These are phyloP conservation scores for Penicillium cinerascens DNA, from an alignment of 495 filamentous ascomycete species.

Conservation along the genomic window DNA sequence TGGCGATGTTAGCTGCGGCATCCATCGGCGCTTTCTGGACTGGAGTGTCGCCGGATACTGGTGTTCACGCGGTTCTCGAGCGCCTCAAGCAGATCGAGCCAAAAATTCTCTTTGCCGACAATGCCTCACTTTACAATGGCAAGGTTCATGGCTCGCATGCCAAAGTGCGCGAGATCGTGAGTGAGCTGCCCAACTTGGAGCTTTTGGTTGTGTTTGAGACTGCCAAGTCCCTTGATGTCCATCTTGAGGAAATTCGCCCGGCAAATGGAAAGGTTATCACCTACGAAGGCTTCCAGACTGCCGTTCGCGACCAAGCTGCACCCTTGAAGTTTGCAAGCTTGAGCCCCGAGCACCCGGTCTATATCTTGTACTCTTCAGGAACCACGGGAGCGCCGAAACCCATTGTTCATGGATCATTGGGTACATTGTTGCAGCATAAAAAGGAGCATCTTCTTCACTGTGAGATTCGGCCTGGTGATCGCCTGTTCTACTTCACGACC, in stretches of 20 bases:
- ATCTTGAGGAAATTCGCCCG: slow-evolving; percentile 45
- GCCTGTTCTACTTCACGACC: slow-evolving; percentile 84
- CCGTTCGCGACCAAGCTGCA: slow-evolving; percentile 38
- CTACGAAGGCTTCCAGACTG: slow-evolving; percentile 50
- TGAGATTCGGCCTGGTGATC: slow-evolving; percentile 61
- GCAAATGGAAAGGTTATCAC: slow-evolving; percentile 47
- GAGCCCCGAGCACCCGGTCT: slow-evolving; percentile 77
- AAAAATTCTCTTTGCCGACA: slow-evolving; percentile 77
- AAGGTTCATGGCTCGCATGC: slow-evolving; percentile 67
- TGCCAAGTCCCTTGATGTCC: slow-evolving; percentile 45
- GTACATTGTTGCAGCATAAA: slow-evolving; percentile 88
- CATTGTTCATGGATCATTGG: slow-evolving; percentile 84
- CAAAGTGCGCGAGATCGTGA: slow-evolving; percentile 71
- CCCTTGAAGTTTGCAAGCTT: slow-evolving; percentile 68
- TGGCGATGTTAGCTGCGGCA: slow-evolving; percentile 80
- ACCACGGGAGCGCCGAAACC: slow-evolving; percentile 91
- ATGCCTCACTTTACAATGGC: slow-evolving; percentile 83
- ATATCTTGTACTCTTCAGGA: slow-evolving; percentile 82
- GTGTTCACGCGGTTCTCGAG: slow-evolving; percentile 76
- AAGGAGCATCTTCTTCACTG: slow-evolving; percentile 88
- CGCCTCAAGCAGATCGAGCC: slow-evolving; percentile 79
- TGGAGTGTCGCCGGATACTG: slow-evolving; percentile 79
- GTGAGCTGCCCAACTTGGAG: slow-evolving; percentile 58
- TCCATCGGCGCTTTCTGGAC: slow-evolving; percentile 89
- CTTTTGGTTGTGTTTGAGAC: slow-evolving; percentile 69